phyloP scores from a whole-genome alignment of 352 stramenopile species.

The Elongisporangium undulatum region DNA sequence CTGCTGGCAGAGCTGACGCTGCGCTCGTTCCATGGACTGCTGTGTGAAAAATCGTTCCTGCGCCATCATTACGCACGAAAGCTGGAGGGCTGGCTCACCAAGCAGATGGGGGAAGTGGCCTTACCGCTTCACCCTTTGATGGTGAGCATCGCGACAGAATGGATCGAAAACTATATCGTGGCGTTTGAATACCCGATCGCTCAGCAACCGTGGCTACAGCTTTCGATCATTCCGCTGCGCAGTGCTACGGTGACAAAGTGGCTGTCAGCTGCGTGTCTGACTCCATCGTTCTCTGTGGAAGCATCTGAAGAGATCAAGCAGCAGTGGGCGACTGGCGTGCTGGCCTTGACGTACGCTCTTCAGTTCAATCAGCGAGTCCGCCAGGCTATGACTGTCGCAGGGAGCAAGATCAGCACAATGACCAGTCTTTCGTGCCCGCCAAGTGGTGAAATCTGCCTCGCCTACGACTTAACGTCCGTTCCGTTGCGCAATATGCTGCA shows the following conservation, averaged over 20 bases:
- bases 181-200: constrained; percentile 69
- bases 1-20: constrained; percentile 47
- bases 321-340: constrained; percentile 27
- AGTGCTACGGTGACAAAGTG: constrained; percentile 31
- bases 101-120: constrained; percentile 28
- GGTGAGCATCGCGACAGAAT: constrained; percentile 52
- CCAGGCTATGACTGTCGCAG: constrained; percentile 39
- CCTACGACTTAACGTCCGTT: constrained; percentile 41
- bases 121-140: constrained; percentile 54
- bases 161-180: constrained; percentile 75
- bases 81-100: constrained; percentile 48
- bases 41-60: constrained; percentile 67
- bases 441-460: constrained; percentile 41
- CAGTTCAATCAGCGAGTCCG: constrained; percentile 69
- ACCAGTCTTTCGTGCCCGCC: constrained; percentile 2
- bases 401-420: constrained; percentile 49
- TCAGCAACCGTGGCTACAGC: constrained; percentile 44
- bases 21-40: constrained; percentile 39
- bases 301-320: constrained; percentile 10
- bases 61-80: constrained; percentile 49
- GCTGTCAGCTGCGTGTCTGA: constrained; percentile 23
- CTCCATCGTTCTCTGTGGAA: constrained; percentile 2
- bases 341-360: constrained; percentile 51
- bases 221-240: constrained; percentile 58
- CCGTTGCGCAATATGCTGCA: constrained; percentile 44